A percentile compares a stretch with the other conserved stretches of the same genome.
Conservation (phyloP, 208 protist species). For the Trypanosoma rangeli region DNA sequence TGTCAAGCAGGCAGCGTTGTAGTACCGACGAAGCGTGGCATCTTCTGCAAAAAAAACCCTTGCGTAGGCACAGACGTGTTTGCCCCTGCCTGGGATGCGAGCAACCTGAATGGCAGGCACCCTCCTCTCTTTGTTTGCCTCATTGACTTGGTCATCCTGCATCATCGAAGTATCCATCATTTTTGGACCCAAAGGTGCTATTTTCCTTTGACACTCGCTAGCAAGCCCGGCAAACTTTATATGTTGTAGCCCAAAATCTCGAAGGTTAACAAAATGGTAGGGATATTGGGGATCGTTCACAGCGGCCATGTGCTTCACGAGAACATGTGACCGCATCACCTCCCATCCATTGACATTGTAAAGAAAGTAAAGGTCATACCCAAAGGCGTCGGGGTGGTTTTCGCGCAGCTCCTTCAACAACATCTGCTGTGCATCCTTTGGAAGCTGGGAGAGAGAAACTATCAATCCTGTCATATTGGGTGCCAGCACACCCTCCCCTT, state of each 20-base stretch:
- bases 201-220: slow-evolving; percentile 6
- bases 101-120: slow-evolving; percentile 14
- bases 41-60: slow-evolving; percentile 82
- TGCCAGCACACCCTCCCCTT: slow-evolving; percentile 51
- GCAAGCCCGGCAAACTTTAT: slow-evolving; percentile 41
- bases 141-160: slow-evolving; percentile 3
- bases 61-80: too few species aligned
- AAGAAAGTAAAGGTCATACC: slow-evolving; percentile 73
- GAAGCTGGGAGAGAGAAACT: slow-evolving; percentile 65
- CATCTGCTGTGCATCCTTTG: slow-evolving; percentile 31
- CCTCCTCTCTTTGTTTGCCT: not conserved
- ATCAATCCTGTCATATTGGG: slow-evolving; percentile 85
- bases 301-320: slow-evolving; percentile 84
- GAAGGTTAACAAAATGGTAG: slow-evolving; percentile 88
- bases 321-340: slow-evolving; percentile 67
- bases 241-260: slow-evolving; percentile 63
- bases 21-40: slow-evolving; percentile 82
- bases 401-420: slow-evolving; percentile 63
- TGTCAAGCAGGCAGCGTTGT: slow-evolving; percentile 76
- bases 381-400: slow-evolving; percentile 61
- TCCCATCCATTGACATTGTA: slow-evolving; percentile 89
- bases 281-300: slow-evolving; percentile 74
- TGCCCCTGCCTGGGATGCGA: not conserved
- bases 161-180: slow-evolving; percentile 10
- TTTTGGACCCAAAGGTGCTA: slow-evolving; percentile 38